A percentile compares a stretch with the other conserved stretches of the same genome.
Conservation (phyloP, 371 early-diverging fungal genomes). For the Mortierella sp. region DNA sequence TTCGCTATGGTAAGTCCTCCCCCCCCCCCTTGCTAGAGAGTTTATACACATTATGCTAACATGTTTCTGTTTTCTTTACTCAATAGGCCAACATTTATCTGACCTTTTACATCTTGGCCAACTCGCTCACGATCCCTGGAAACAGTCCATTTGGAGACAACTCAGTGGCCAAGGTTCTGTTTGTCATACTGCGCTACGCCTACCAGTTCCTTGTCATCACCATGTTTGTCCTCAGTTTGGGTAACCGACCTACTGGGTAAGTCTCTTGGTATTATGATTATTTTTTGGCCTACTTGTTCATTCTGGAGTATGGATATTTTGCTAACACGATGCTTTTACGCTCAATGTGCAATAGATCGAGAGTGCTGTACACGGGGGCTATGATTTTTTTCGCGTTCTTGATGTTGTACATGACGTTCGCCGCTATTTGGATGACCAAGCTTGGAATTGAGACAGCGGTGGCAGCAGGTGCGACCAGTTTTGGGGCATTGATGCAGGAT, state of each 20-base stretch:
- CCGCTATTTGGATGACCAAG: slow-evolving; percentile 69
- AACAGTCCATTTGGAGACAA: slow-evolving; percentile 52
- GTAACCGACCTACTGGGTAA: slow-evolving; percentile 84
- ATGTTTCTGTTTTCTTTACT: slow-evolving; percentile 1
- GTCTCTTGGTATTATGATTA: background rate
- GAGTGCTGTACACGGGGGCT: slow-evolving; percentile 71
- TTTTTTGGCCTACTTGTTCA: background rate
- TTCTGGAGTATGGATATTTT: background rate
- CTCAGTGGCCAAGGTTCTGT: slow-evolving; percentile 59
- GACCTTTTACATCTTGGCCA: slow-evolving; percentile 81
- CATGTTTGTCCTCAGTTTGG: slow-evolving; percentile 82
- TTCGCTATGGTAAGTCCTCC: slow-evolving; percentile 77
- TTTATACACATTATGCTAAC: background rate
- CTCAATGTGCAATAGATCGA: slow-evolving; percentile 57
- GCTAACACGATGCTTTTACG: background rate
- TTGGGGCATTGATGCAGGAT: slow-evolving; percentile 35
- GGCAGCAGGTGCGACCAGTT: slow-evolving; percentile 41
- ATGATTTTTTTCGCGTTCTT: slow-evolving; percentile 81
- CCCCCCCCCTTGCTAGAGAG: no score
- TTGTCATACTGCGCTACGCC: slow-evolving; percentile 66
- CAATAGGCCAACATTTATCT: slow-evolving; percentile 81
- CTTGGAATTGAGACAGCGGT: slow-evolving; percentile 57
- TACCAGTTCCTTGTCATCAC: slow-evolving; percentile 78
- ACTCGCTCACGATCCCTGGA: slow-evolving; percentile 39
- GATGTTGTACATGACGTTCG: slow-evolving; percentile 83